Evolutionary conservation across 306 rosid genomes (phyloP), one percentile per base, ranked within the genome.

Genomic region (Styphnolobium japonicum): DNA sequence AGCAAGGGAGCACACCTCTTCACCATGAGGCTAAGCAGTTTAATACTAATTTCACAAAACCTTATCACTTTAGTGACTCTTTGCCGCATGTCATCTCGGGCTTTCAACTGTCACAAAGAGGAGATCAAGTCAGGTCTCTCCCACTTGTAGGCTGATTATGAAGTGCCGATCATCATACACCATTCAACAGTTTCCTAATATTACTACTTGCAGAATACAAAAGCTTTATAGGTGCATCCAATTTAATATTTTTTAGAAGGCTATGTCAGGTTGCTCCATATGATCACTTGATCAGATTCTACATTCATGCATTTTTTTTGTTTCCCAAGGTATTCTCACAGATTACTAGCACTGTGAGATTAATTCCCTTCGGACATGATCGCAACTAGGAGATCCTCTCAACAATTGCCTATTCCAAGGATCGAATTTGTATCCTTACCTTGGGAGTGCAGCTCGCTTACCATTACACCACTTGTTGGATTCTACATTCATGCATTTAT

Each of bases 1-100:
- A n/a, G n/a, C n/a, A n/a, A n/a, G n/a, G n/a, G n/a, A n/a, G n/a
- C n/a, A n/a, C n/a, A n/a, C n/a, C n/a, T n/a, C n/a, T n/a, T n/a
- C n/a, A n/a, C n/a, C n/a, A n/a, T n/a, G n/a, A n/a, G n/a, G n/a
- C n/a, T n/a, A n/a, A n/a, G 46, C 21, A 48, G 19, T 49, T n/a
- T 29, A 39, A 46, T 65, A 15, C 75, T 52, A 69, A 19, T 65
- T 65, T 79, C 12, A 18, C 53, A 15, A 34, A 52, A 48, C 42
- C 82, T 77, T 76, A 76, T 76, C 86, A 70, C 66, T 76, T 60
- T 27, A 10, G 65, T 31, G 29, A 79, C 64, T 0, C 1, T 60
- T 34, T 22, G 69, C 37, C 68, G 67, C 23, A 51, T 74, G 84
- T 84, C 79, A 76, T 55, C 3, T 18, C 22, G 61, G 52, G 58